Base-by-base conservation (phyloP, 306 rosid genomes). In the Parietaria judaica region DNA sequence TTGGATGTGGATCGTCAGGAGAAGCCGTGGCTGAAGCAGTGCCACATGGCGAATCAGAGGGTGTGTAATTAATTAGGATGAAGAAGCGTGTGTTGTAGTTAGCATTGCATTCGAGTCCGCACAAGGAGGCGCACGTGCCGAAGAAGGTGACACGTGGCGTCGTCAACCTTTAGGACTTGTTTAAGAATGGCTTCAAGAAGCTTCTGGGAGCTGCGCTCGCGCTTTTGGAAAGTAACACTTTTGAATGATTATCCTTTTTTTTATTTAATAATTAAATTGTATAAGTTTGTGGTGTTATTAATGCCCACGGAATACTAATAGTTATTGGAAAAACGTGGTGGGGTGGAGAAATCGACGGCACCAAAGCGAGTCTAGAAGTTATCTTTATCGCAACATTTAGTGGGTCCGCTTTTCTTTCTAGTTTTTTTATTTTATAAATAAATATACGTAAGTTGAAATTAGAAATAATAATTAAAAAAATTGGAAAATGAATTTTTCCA, bases 1-100 rank as follows among this genome's bases (percentile, higher is more conserved):
- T 62, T 67, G 3, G 79, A 79, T 77, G 60, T 31, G 0, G 79
- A 65, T 48, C 78, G 66, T 41, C 70, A 76, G 41, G 76, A 76
- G 36, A 68, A 76, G 47, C 79, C 69, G 54, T 88, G 97, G 95
- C 74, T 71, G 2, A 78, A 79, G 36, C 83, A 69, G 37, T 66
- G 74, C 83, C 81, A 74, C 57, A 67, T 60, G 45, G 65, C 74
- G 31, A 76, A 84, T 74, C 74, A 72, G 64, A 70, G 76, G 70
- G 86, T 81, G 7, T 83, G 89, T 67, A 83, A 85, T 37, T 74
- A 80, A 85, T 61, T 15, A 0, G 14, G 36, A 1, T 39, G 5
- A 36, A 23, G 31, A 2, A 23, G 31, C 31, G 23, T 12, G 65
- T 13, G 56, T 31, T 66, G 55, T 75, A 14, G 16, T 58, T 58